Conservation (phyloP, 768 basidiomycete species). For the Russula virescens region DNA sequence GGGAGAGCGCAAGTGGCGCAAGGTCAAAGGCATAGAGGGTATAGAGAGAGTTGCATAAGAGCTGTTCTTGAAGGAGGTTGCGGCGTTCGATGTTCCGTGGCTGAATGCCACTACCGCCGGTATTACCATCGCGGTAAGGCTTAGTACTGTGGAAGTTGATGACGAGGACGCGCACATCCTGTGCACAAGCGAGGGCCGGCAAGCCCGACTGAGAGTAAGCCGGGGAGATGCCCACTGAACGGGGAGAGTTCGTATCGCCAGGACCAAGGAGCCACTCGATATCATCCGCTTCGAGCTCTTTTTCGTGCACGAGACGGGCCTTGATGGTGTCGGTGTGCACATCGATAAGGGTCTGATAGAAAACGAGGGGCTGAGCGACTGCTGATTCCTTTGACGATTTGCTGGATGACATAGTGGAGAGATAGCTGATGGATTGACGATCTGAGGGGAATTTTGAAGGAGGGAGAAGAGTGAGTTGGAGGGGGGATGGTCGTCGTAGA, state of each 20-base stretch:
- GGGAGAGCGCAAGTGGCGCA: constrained; percentile 42
- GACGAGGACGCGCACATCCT: constrained; percentile 29
- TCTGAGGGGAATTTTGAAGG: background rate
- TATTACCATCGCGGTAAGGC: background rate
- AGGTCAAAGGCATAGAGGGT: constrained; percentile 52
- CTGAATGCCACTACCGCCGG: constrained; percentile 1
- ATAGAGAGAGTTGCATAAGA: constrained; percentile 42
- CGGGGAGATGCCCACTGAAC: constrained; percentile 44
- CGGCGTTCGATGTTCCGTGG: constrained; percentile 25
- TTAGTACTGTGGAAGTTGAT: constrained; percentile 24
- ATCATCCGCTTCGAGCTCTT: constrained; percentile 22
- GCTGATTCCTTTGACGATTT: background rate
- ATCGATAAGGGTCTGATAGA: constrained; percentile 30
- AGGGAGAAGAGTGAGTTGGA: background rate
- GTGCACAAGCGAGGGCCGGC: constrained; percentile 42
- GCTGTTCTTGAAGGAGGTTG: constrained; percentile 34
- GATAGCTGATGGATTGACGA: background rate
- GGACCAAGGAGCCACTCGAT: constrained; percentile 21
- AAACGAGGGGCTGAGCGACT: background rate
- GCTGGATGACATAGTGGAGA: background rate
- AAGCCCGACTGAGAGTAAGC: constrained; percentile 42
- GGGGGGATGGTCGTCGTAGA: background rate
- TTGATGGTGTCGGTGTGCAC: constrained; percentile 22
- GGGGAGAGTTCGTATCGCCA: constrained; percentile 23
- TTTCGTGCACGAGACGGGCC: constrained; percentile 25